Base-by-base conservation (phyloP, 1,139 yeast species). In the Chernovozyma aurita region DNA sequence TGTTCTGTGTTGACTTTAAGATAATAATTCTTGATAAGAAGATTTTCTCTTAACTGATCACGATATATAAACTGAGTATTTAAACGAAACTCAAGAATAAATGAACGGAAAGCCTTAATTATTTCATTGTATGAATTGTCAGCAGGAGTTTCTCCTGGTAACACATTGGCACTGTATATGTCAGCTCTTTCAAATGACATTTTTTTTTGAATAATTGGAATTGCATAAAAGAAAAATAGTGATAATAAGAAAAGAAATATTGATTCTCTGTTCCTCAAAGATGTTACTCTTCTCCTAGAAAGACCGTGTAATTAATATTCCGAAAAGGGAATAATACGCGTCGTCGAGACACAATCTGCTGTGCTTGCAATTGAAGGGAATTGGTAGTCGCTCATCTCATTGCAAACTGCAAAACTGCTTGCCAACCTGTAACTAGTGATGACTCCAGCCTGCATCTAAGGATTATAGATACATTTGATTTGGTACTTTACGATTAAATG, bases 1-100 rank as follows among this genome's bases (percentile, higher is more conserved):
- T 94, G 96, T 40, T 85, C 95, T 35, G 87, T 73, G 49, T 86
- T 80, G 16, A 94, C 95, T 4, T 78, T 73, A 35, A 94, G 64
- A 33, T 73, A 76, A 60, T 80, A 88, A 52, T 82, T 79, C 44
- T 83, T 81, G 45, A 87, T 81, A 39, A 90, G 68, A 38, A 94
- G 69, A 57, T 90, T 88, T 51, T 88, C 95, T 48, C 97, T 73
- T 38, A 94, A 70, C 57, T 90, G 97, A 49, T 88, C 96, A 68
- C 98, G 73, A 66, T 94, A 94, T 31, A 88, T 69, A 60, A 85
- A 92, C 55, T 80, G 83, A 39, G 86, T 77, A 52, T 85, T 85
- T 45, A 86, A 72, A 62, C 95, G 76, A 57, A 86, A 94, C 57
- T 90, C 95, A 41, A 88, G 70, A 33, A 94, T 75, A 57, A 94